Evolutionary conservation across 2,329 filamentous ascomycete genomes (phyloP).

Genomic region (Aureobasidium leucospermi): DNA sequence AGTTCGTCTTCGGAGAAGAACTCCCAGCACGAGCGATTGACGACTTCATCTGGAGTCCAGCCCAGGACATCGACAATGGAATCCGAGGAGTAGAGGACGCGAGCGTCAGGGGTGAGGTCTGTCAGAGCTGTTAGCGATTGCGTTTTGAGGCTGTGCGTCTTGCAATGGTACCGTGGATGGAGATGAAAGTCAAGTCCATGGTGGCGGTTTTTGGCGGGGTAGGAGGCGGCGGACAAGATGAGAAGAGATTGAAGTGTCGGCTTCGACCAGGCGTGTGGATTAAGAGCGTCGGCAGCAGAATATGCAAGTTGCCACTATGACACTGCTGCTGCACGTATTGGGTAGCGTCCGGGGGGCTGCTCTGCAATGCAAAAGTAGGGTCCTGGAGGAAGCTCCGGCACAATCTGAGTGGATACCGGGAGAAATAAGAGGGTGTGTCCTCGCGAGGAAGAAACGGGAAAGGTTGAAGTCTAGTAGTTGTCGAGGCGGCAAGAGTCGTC

Average conservation of each 20-base stretch:
- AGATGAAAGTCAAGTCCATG: slow-evolving; percentile 62
- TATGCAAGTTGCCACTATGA: slow-evolving; percentile 6
- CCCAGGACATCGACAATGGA: slow-evolving; percentile 78
- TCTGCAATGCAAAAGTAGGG: not conserved
- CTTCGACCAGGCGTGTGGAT: not conserved
- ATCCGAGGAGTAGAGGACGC: slow-evolving; percentile 75
- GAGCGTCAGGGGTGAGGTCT: slow-evolving; percentile 71
- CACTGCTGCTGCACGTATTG: not conserved
- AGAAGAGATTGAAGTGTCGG: not conserved
- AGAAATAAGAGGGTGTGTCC: no score
- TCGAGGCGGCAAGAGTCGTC: slow-evolving; percentile 1
- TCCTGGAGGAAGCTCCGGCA: not conserved
- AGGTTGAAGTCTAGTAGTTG: not conserved
- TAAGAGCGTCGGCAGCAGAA: not conserved
- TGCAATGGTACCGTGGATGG: slow-evolving; percentile 64
- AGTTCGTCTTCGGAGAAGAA: slow-evolving; percentile 81
- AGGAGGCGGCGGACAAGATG: not conserved
- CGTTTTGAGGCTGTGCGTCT: not conserved
- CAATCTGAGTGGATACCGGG: not conserved
- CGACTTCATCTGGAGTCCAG: slow-evolving; percentile 67
- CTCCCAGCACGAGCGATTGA: slow-evolving; percentile 71
- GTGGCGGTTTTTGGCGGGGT: not conserved
- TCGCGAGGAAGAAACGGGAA: not conserved
- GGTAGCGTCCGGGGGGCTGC: not conserved
- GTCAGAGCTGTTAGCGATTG: not conserved